These are phyloP conservation scores for Buddleja alternifolia DNA, from an alignment of 257 asterid genomes.

Conservation along the genomic window DNA sequence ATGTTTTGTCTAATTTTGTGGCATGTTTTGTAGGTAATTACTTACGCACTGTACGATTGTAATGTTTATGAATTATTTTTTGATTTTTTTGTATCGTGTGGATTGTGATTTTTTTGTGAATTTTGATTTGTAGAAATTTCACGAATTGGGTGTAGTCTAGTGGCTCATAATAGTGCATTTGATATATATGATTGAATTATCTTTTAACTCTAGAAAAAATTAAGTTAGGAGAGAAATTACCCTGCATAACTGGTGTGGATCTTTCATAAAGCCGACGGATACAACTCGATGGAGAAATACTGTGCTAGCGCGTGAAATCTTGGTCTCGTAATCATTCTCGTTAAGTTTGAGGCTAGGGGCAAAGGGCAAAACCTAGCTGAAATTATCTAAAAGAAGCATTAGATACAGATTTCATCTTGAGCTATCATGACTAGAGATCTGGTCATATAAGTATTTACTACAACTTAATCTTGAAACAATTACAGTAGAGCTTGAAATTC, in stretches of 20 bases:
- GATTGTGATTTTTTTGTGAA: constrained; percentile 1
- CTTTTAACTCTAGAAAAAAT: neutral
- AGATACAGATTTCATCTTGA: neutral
- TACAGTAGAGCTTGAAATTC: neutral
- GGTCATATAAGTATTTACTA: neutral
- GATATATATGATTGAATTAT: neutral
- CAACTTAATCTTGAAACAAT: too few species aligned
- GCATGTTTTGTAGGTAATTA: neutral
- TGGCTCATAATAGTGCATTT: neutral
- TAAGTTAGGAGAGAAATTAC: neutral
- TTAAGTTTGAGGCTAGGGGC: constrained; percentile 3
- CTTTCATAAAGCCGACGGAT: constrained; percentile 2
- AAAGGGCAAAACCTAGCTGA: neutral
- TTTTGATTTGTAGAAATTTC: neutral
- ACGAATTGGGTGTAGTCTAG: neutral
- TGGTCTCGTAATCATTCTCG: neutral
- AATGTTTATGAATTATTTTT: neutral
- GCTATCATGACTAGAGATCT: constrained; percentile 3
- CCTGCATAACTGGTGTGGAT: neutral
- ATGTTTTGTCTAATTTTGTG: neutral
- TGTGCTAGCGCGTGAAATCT: neutral
- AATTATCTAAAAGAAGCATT: neutral
- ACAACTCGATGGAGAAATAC: constrained; percentile 14
- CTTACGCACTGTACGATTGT: neutral
- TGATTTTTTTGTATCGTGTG: neutral